Evolutionary conservation across 1,139 yeast species (phyloP).

Genomic region (Taphrina betulina): DNA sequence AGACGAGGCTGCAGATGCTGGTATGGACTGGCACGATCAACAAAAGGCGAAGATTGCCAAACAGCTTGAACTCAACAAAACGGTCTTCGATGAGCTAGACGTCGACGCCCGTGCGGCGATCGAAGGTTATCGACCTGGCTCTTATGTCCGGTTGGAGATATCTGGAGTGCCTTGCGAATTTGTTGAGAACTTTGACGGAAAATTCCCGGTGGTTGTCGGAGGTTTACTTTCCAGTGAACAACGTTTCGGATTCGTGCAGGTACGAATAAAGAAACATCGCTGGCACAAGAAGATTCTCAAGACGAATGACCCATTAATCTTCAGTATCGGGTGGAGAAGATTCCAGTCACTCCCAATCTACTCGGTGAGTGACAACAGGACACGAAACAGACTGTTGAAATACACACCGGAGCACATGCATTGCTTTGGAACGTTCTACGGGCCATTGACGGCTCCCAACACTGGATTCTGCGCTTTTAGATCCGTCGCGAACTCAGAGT

Average conservation of each 20-base stretch:
- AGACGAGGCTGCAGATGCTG: conserved; percentile 68
- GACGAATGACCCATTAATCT: conserved; percentile 89
- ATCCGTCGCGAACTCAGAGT: conserved; percentile 68
- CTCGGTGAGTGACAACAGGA: conserved; percentile 94
- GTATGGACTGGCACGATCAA: conserved; percentile 86
- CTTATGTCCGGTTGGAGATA: conserved; percentile 87
- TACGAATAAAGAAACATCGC: conserved; percentile 93
- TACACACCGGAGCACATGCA: conserved; percentile 98
- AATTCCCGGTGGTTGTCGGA: conserved; percentile 81
- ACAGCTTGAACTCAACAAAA: conserved; percentile 88
- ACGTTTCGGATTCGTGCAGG: conserved; percentile 88
- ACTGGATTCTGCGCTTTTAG: conserved; percentile 97
- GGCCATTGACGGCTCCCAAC: conserved; percentile 95
- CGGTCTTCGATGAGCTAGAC: conserved; percentile 65
- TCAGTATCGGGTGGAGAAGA: conserved; percentile 97
- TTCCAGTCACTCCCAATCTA: conserved; percentile 95
- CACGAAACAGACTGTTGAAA: conserved; percentile 95
- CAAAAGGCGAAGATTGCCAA: conserved; percentile 97
- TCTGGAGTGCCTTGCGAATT: conserved; percentile 86
- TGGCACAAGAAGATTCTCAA: conserved; percentile 97
- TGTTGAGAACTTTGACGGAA: conserved; percentile 78
- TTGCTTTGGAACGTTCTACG: conserved; percentile 94
- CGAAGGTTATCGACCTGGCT: conserved; percentile 92
- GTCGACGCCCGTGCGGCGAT: conserved; percentile 69
- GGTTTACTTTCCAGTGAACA: conserved; percentile 88